Evolutionary conservation across 2,329 filamentous ascomycete species (phyloP).

Genomic region (Paecilomyces dactylethromorphus): DNA sequence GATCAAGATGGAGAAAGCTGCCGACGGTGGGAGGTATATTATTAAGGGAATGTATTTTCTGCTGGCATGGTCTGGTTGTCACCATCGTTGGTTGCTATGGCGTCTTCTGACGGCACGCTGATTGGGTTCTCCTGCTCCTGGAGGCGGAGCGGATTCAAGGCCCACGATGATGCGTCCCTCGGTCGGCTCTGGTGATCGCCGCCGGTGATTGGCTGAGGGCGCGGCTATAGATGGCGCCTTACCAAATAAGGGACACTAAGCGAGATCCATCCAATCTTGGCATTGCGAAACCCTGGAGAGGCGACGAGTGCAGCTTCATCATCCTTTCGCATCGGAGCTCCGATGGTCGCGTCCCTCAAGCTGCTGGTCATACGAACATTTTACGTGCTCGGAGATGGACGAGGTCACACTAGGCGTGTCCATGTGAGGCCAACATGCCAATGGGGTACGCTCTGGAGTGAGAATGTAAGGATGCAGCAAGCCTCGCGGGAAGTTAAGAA

Average conservation of each 20-base stretch:
- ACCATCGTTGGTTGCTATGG: conserved; percentile 26
- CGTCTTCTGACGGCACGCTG: conserved; percentile 17
- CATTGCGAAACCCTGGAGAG: neutral
- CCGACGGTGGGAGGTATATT: neutral
- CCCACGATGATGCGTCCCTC: neutral
- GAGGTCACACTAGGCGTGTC: too few relatives aligned
- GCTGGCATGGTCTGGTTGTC: conserved; percentile 13
- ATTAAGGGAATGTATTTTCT: neutral
- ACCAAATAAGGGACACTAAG: neutral
- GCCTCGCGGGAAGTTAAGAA: too few relatives aligned
- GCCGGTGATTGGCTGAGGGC: neutral
- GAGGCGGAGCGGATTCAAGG: conserved; percentile 3
- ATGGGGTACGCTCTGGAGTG: too few relatives aligned
- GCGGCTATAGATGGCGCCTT: neutral
- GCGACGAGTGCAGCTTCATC: neutral
- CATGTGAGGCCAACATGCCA: too few relatives aligned
- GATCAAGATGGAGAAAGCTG: neutral
- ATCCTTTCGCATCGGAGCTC: neutral
- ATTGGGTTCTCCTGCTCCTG: conserved; percentile 17
- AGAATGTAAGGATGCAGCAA: too few relatives aligned
- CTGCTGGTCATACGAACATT: too few relatives aligned
- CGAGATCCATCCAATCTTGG: neutral
- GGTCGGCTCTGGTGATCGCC: neutral
- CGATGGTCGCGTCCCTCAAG: neutral
- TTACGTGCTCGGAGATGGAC: too few relatives aligned